Evolutionary conservation across 2,329 filamentous ascomycete genomes (phyloP).

Genomic region (Paraphoma sp.): DNA sequence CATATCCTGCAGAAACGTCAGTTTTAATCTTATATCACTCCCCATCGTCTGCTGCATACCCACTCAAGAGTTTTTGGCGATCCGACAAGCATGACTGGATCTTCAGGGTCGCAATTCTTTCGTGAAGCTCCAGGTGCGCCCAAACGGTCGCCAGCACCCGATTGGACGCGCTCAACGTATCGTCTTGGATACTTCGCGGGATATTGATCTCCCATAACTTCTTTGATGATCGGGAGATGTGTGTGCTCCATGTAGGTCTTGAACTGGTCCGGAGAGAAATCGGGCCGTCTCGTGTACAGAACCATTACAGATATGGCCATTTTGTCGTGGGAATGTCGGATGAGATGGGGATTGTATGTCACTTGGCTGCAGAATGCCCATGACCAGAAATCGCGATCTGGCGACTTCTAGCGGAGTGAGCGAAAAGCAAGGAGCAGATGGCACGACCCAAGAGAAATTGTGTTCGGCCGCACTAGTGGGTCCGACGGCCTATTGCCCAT

Average conservation of each 20-base stretch:
- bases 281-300: slow-evolving; percentile 27
- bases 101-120: slow-evolving; percentile 10
- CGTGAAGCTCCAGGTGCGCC: slow-evolving; percentile 18
- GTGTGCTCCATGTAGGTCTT: slow-evolving; percentile 19
- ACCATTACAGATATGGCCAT: slow-evolving; percentile 17
- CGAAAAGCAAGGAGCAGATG: too few relatives aligned
- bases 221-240: slow-evolving; percentile 23
- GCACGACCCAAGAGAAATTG: too few relatives aligned
- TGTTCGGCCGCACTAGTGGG: too few relatives aligned
- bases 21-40: too few relatives aligned
- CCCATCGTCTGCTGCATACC: not conserved
- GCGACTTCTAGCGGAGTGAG: too few relatives aligned
- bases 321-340: not conserved
- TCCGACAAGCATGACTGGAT: slow-evolving; percentile 29
- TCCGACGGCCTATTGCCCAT: not conserved
- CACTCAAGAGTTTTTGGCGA: slow-evolving; percentile 20
- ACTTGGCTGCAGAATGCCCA: not conserved
- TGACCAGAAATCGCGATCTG: not conserved
- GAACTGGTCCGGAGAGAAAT: slow-evolving; percentile 23
- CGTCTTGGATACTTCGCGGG: slow-evolving; percentile 13
- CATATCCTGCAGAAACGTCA: slow-evolving; percentile 8
- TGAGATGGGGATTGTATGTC: not conserved
- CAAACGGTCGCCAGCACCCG: slow-evolving; percentile 23
- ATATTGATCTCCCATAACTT: slow-evolving; percentile 19
- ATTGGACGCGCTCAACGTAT: slow-evolving; percentile 22